Conservation (phyloP, 2,329 filamentous ascomycete species). For the Scytalidium lignicola region DNA sequence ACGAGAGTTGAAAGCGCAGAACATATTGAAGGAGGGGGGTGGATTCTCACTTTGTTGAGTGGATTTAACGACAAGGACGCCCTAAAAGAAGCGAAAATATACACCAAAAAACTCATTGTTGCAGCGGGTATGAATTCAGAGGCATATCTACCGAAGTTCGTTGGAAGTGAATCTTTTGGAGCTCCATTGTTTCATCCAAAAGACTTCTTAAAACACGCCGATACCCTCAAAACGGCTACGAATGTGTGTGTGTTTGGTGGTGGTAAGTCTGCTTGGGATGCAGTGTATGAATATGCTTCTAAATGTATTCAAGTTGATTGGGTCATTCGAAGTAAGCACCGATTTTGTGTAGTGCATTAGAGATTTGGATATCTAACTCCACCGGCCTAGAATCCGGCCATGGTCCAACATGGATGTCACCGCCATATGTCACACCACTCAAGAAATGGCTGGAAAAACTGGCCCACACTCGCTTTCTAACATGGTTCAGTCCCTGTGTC, state of each 20-base stretch:
- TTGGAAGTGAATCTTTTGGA: constrained; percentile 39
- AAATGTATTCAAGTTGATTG: constrained; percentile 51
- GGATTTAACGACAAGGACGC: constrained; percentile 12
- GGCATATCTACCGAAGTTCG: constrained; percentile 40
- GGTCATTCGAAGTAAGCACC: constrained; percentile 43
- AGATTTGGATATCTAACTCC: constrained; percentile 43
- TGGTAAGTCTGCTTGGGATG: constrained; percentile 61
- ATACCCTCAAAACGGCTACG: constrained; percentile 35
- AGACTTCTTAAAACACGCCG: constrained; percentile 36
- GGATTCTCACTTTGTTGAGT: constrained; percentile 30
- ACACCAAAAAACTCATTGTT: constrained; percentile 42
- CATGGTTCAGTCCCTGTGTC: constrained; percentile 70
- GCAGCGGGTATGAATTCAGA: constrained; percentile 50
- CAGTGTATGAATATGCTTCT: constrained; percentile 55
- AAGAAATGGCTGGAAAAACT: constrained; percentile 65
- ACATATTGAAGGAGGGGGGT: constrained; percentile 35
- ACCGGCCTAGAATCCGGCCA: constrained; percentile 42
- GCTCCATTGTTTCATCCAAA: constrained; percentile 44
- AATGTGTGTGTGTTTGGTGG: constrained; percentile 53
- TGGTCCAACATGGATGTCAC: constrained; percentile 54
- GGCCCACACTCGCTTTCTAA: constrained; percentile 60
- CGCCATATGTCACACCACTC: constrained; percentile 60
- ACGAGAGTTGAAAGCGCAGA: constrained; percentile 44
- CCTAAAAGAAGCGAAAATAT: constrained; percentile 20
- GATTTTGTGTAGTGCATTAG: constrained; percentile 47